A percentile compares a stretch with the other conserved stretches of the same genome.
Evolutionary conservation across 2,329 filamentous ascomycete species (phyloP).

Genomic region (Fusarium denticulatum): DNA sequence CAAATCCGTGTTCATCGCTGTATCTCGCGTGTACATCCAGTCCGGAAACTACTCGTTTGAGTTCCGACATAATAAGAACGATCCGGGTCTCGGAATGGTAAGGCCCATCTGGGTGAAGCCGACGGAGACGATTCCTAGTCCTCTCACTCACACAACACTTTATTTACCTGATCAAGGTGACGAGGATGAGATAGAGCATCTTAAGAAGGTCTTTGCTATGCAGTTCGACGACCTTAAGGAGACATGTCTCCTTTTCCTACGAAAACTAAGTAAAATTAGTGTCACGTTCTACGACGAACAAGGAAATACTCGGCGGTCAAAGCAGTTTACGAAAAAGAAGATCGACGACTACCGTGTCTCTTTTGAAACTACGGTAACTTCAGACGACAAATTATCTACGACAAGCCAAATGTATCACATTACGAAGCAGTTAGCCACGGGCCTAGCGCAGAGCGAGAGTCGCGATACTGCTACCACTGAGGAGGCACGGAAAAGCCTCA

Average conservation of each 20-base stretch:
- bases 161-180: slow-evolving; percentile 23
- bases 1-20: slow-evolving; percentile 29
- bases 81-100: slow-evolving; percentile 22
- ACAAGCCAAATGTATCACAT: slow-evolving; percentile 21
- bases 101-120: slow-evolving; percentile 21
- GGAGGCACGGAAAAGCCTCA: neutral
- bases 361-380: neutral
- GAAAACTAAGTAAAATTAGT: slow-evolving; percentile 10
- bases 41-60: slow-evolving; percentile 33
- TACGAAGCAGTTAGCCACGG: neutral
- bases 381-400: accelerated
- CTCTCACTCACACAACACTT: slow-evolving; percentile 25
- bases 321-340: slow-evolving; percentile 1
- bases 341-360: slow-evolving; percentile 2
- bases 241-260: slow-evolving; percentile 21
- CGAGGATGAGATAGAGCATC: neutral
- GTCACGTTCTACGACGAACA: slow-evolving; percentile 5
- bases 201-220: neutral
- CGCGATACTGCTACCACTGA: slow-evolving; percentile 3
- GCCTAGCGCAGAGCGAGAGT: slow-evolving; percentile 19
- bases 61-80: slow-evolving; percentile 11
- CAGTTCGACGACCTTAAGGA: slow-evolving; percentile 20
- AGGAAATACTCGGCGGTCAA: neutral
- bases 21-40: slow-evolving; percentile 24
- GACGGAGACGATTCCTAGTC: neutral